Evolutionary conservation across 805 yeast species (phyloP), one percentile per base, ranked within the genome.

Genomic region (Cephaloascus fragrans): DNA sequence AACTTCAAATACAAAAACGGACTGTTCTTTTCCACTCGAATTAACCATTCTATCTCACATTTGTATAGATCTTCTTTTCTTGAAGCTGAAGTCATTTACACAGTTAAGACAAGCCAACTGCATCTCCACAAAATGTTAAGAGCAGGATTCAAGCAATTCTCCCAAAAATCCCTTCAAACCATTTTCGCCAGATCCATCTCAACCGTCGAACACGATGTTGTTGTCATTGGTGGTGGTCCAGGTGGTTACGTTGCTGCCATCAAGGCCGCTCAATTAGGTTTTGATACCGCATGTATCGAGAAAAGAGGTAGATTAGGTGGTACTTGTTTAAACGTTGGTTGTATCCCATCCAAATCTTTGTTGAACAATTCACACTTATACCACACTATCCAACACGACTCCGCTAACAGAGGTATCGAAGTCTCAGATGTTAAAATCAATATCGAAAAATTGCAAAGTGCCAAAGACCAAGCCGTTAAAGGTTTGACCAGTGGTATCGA

Each of bases 161-260:
- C 33, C 33, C 8, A 31, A 6, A 31, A 31, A 14, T 6, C 18
- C n/a, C n/a, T 31, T 6, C 8, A 31, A 31, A 32, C 26, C 16
- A 41, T 40, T 26, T 32, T 36, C 12, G 26, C 35, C 37, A 42
- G 43, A 14, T 55, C 55, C 32, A 40, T 36, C 32, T 39, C 70
- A 44, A 62, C 66, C 47, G 64, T 68, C 52, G 80, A 81, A 56
- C 93, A 86, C 59, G 97, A 93, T 56, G 77, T 93, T 40, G 95
- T 90, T 40, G 86, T 93, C 52, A 83, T 93, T 56, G 99, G 99
- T 51, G 97, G 97, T 53, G 99, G 99, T 43, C 99, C 99, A 50
- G 99, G 97, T 64, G 99, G 99, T 46, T 93, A 93, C 62, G 93
- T 93, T 52, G 97, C 97, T 40, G 98, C 99, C 55, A 93, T 93